Evolutionary conservation across 208 protist species (phyloP).

Genomic region (Ichthyophonus hoferi): DNA sequence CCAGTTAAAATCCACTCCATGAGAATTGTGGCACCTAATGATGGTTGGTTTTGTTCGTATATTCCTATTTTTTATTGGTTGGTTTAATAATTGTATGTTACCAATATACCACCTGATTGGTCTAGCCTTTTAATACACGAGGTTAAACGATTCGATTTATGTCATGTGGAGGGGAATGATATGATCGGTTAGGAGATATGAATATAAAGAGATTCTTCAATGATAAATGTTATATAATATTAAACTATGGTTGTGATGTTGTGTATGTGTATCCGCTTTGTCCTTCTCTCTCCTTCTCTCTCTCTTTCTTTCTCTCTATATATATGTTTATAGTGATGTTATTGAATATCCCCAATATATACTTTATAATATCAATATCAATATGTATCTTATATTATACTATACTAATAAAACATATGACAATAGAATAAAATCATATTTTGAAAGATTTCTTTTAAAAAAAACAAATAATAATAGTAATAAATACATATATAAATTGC

Average conservation of each 20-base stretch:
- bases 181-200: too few relatives aligned
- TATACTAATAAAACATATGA: neutral
- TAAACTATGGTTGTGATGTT: neutral
- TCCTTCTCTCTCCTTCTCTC: too few relatives aligned
- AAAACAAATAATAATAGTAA: neutral
- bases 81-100: too few relatives aligned
- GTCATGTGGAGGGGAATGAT: too few relatives aligned
- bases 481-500: neutral
- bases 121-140: too few relatives aligned
- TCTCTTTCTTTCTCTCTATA: too few relatives aligned
- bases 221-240: neutral
- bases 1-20: constrained; percentile 55
- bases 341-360: neutral
- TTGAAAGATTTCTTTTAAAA: neutral
- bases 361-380: neutral
- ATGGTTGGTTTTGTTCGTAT: too few relatives aligned
- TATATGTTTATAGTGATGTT: neutral
- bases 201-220: too few relatives aligned
- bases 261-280: neutral
- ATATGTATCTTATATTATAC: neutral
- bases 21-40: neutral
- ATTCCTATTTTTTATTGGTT: too few relatives aligned
- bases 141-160: too few relatives aligned
- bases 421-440: neutral
- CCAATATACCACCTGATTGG: too few relatives aligned